phyloP scores from a whole-genome alignment of 1,284 basidiomycete species.

The Puccinia triticina region DNA sequence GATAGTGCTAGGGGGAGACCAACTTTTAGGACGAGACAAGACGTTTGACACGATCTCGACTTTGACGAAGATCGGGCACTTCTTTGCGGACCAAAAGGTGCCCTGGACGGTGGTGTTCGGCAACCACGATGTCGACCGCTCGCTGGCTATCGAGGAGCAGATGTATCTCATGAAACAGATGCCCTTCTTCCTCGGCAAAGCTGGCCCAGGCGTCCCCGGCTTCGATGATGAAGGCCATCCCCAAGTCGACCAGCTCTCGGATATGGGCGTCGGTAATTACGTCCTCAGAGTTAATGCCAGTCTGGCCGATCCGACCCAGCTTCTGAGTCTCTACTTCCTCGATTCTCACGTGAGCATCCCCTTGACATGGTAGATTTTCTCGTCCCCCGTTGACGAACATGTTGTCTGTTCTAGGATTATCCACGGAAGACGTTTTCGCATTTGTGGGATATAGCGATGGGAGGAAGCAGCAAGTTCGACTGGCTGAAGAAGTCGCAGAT shows the following conservation, averaged over 20 bases:
- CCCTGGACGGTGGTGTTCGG: conserved; percentile 58
- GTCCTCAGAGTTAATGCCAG: conserved; percentile 37
- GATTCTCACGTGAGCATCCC: conserved; percentile 54
- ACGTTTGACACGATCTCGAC: conserved; percentile 57
- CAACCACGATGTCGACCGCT: conserved; percentile 58
- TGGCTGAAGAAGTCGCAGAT: conserved; percentile 50
- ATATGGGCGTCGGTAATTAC: conserved; percentile 50
- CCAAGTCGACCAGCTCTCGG: conserved; percentile 11
- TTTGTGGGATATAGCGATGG: conserved; percentile 44
- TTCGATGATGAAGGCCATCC: conserved; percentile 4
- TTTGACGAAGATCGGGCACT: conserved; percentile 54
- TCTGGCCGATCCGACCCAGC: conserved; percentile 14
- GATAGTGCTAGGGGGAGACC: conserved; percentile 42
- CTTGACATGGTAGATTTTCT: too few relatives aligned
- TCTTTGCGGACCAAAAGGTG: conserved; percentile 56
- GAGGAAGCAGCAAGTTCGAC: conserved; percentile 16
- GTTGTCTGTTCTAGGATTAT: conserved; percentile 10
- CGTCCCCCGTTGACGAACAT: neutral
- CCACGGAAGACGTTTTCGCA: conserved; percentile 9
- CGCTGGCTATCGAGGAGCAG: conserved; percentile 55
- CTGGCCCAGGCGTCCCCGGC: conserved; percentile 54
- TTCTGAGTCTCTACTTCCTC: conserved; percentile 55
- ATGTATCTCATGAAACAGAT: conserved; percentile 55
- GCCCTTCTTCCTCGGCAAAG: conserved; percentile 56
- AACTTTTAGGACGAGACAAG: conserved; percentile 53